Percentiles rank a stretch among this genome's conserved stretches.
phyloP scores from a whole-genome alignment of 495 filamentous ascomycete species.

The Penicillium crystallinum region DNA sequence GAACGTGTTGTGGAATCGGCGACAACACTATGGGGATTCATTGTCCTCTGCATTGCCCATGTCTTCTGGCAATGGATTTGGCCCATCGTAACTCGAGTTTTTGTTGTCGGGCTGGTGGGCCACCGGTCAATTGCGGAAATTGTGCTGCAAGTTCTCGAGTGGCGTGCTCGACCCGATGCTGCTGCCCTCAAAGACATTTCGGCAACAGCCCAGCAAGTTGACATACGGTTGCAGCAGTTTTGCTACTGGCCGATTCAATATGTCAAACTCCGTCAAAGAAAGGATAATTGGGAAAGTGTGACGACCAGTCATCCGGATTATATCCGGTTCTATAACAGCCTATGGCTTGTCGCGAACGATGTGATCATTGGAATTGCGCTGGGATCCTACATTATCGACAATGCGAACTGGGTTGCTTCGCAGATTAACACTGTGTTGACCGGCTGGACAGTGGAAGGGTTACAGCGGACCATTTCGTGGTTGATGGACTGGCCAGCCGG shows the following conservation, averaged over 20 bases:
- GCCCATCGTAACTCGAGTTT: conserved; percentile 66
- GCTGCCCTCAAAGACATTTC: conserved; percentile 92
- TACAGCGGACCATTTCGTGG: conserved; percentile 89
- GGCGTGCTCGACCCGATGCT: conserved; percentile 72
- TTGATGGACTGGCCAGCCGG: conserved; percentile 98
- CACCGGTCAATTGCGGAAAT: conserved; percentile 79
- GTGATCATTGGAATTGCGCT: conserved; percentile 97
- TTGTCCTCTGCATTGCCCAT: conserved; percentile 63
- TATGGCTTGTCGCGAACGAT: conserved; percentile 98
- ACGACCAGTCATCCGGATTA: conserved; percentile 96
- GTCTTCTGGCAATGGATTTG: conserved; percentile 70
- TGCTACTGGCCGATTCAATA: conserved; percentile 99
- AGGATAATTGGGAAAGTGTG: conserved; percentile 91
- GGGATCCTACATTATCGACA: conserved; percentile 95
- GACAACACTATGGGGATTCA: conserved; percentile 70
- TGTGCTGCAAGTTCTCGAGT: conserved; percentile 76
- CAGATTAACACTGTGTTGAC: conserved; percentile 74
- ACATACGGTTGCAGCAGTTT: conserved; percentile 96
- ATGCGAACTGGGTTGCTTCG: conserved; percentile 76
- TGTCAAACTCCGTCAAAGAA: conserved; percentile 77
- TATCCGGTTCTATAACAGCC: conserved; percentile 97
- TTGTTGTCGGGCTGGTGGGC: conserved; percentile 71
- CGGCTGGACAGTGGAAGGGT: conserved; percentile 80
- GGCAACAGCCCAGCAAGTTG: conserved; percentile 95
- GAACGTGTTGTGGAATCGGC: conserved; percentile 95